Conservation (phyloP, 2,329 filamentous ascomycete species). For the Aspergillus sp. region DNA sequence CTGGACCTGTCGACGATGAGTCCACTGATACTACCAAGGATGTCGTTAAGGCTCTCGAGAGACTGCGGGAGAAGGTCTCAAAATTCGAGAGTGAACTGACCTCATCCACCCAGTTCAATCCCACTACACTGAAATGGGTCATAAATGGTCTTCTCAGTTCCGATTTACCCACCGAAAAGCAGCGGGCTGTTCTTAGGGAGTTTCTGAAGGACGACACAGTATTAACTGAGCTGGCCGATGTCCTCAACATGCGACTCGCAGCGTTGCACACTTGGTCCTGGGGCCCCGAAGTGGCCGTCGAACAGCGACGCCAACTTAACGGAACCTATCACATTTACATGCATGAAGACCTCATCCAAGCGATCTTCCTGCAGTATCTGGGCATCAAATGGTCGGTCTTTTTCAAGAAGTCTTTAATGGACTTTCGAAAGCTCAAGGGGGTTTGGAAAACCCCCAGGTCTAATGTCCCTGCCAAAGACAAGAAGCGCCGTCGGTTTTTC, state of each 20-base stretch:
- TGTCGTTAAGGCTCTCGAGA: background rate
- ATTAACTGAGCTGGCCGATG: conserved; percentile 10
- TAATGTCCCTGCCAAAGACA: conserved; percentile 6
- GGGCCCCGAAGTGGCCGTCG: conserved; percentile 8
- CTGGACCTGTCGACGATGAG: background rate
- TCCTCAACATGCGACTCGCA: conserved; percentile 14
- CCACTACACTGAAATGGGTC: background rate
- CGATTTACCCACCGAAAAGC: conserved; percentile 12
- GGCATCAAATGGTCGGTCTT: conserved; percentile 13
- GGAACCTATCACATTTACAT: conserved; percentile 12
- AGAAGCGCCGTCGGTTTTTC: conserved; percentile 13
- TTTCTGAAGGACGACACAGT: conserved; percentile 10
- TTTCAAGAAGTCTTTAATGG: conserved; percentile 3
- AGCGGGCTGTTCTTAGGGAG: conserved; percentile 10
- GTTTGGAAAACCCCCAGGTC: conserved; percentile 9
- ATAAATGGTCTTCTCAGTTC: conserved; percentile 6
- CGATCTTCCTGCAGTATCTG: conserved; percentile 14
- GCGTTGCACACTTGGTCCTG: conserved; percentile 13
- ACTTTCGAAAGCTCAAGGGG: background rate
- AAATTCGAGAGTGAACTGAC: conserved; percentile 1
- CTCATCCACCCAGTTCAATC: background rate
- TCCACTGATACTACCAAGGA: background rate
- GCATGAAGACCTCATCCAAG: conserved; percentile 18
- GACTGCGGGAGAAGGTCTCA: background rate
- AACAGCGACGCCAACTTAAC: conserved; percentile 13